Evolutionary conservation across 2,329 filamentous ascomycete genomes (phyloP).

Genomic region (Epichloe amarillans): DNA sequence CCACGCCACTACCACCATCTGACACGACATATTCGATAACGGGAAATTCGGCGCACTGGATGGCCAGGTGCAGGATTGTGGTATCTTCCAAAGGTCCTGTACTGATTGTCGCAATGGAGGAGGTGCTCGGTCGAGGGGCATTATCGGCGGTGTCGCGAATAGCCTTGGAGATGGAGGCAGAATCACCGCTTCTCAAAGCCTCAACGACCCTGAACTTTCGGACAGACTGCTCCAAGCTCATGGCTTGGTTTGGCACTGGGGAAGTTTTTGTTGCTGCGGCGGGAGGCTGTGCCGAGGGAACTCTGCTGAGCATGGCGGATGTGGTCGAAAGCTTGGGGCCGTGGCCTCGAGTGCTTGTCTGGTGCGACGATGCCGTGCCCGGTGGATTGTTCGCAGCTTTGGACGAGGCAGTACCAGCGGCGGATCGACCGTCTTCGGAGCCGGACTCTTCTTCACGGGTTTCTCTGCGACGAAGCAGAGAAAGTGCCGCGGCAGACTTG

Average conservation of each 20-base stretch:
- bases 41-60: conserved; percentile 85
- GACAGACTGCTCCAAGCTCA: conserved; percentile 79
- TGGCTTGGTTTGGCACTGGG: conserved; percentile 28
- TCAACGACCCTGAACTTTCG: conserved; percentile 91
- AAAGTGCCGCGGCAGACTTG: conserved; percentile 37
- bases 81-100: conserved; percentile 57
- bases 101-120: conserved; percentile 33
- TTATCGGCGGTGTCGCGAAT: conserved; percentile 53
- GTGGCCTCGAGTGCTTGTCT: conserved; percentile 27
- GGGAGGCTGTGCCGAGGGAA: conserved; percentile 21
- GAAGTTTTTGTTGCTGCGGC: conserved; percentile 14
- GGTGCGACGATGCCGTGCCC: conserved; percentile 24
- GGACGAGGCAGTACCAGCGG: conserved; percentile 20
- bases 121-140: conserved; percentile 41
- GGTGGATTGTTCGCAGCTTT: conserved; percentile 17
- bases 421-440: conserved; percentile 34
- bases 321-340: conserved; percentile 33
- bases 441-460: conserved; percentile 39
- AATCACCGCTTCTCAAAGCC: conserved; percentile 80
- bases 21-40: conserved; percentile 94
- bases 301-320: conserved; percentile 27
- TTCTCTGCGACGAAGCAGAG: conserved; percentile 41
- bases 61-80: conserved; percentile 80
- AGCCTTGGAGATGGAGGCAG: conserved; percentile 74
- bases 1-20: conserved; percentile 50